phyloP scores from a whole-genome alignment of 2,329 filamentous ascomycete genomes.

The Aspergillus ibericus region DNA sequence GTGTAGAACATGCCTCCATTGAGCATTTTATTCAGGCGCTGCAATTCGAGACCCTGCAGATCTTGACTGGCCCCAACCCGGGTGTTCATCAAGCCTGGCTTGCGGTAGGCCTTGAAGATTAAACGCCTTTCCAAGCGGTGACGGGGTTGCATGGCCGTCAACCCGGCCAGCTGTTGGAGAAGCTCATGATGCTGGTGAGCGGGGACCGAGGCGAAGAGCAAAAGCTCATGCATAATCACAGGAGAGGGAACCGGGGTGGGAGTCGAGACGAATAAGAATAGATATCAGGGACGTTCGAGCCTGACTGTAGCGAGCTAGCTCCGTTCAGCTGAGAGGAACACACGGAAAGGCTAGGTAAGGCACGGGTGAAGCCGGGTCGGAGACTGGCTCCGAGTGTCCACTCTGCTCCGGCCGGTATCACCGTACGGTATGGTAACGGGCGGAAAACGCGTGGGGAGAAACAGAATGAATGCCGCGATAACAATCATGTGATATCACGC shows the following conservation, averaged over 20 bases:
- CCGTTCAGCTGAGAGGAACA: not conserved
- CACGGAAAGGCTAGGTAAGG: not conserved
- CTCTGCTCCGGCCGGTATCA: not conserved
- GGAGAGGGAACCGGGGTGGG: not conserved
- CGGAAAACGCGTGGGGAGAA: not conserved
- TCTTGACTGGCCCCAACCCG: constrained; percentile 48
- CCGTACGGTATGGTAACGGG: not conserved
- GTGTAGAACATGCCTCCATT: constrained; percentile 56
- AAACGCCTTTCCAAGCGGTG: constrained; percentile 56
- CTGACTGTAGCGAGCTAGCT: not conserved
- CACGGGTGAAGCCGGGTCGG: constrained; percentile 18
- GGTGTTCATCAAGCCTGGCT: constrained; percentile 43
- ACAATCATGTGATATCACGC: constrained; percentile 1
- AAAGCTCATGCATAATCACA: constrained; percentile 60
- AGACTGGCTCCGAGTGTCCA: constrained; percentile 5
- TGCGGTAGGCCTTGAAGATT: constrained; percentile 58
- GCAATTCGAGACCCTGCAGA: constrained; percentile 44
- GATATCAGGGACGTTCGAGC: not conserved
- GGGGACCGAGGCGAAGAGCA: constrained; percentile 61
- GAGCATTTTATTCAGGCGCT: constrained; percentile 49
- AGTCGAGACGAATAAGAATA: constrained; percentile 9
- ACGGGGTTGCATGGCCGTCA: constrained; percentile 62
- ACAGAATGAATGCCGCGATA: not conserved
- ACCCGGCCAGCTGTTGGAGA: constrained; percentile 61
- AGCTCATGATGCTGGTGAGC: constrained; percentile 59